phyloP scores from a whole-genome alignment of 2,329 filamentous ascomycete species.

The Chrysoporthe cubensis region DNA sequence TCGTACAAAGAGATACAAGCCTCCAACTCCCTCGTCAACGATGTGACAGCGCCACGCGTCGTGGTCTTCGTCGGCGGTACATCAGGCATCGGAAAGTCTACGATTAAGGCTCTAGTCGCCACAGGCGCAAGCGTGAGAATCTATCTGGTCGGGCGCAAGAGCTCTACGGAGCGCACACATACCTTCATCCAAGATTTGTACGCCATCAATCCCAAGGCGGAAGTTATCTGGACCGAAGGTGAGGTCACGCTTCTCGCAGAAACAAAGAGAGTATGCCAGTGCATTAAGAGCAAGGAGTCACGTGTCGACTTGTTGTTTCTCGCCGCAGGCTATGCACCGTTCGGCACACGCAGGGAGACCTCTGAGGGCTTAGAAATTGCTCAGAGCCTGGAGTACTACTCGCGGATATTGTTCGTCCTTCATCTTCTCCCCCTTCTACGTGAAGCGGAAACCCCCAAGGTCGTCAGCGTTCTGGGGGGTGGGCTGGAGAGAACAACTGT shows the following conservation, averaged over 20 bases:
- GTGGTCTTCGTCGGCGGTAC: too few species aligned
- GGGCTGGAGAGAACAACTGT: slow-evolving; percentile 37
- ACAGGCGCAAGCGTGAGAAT: too few species aligned
- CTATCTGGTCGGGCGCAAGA: too few species aligned
- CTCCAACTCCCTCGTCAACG: too few species aligned
- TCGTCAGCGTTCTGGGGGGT: slow-evolving; percentile 42
- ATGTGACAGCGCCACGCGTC: too few species aligned
- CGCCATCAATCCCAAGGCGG: too few species aligned
- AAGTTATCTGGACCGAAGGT: too few species aligned
- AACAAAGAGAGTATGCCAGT: slow-evolving; percentile 42
- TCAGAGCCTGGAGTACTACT: slow-evolving; percentile 47
- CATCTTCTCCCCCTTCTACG: slow-evolving; percentile 46
- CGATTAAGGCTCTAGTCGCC: too few species aligned
- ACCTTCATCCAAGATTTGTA: too few species aligned
- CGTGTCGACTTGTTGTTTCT: slow-evolving; percentile 49
- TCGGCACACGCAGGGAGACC: slow-evolving; percentile 43
- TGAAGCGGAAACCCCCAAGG: slow-evolving; percentile 35
- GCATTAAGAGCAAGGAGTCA: slow-evolving; percentile 43
- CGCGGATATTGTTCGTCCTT: slow-evolving; percentile 45
- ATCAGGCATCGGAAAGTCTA: too few species aligned
- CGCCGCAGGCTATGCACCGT: slow-evolving; percentile 48
- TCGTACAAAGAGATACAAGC: too few species aligned
- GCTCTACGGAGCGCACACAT: too few species aligned
- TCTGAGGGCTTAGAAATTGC: slow-evolving; percentile 47
- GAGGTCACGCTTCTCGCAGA: slow-evolving; percentile 46